Evolutionary conservation across 129 eudicot genomes (phyloP), one percentile per base, ranked within the genome.

Genomic region (Ambrosia artemisiifolia): DNA sequence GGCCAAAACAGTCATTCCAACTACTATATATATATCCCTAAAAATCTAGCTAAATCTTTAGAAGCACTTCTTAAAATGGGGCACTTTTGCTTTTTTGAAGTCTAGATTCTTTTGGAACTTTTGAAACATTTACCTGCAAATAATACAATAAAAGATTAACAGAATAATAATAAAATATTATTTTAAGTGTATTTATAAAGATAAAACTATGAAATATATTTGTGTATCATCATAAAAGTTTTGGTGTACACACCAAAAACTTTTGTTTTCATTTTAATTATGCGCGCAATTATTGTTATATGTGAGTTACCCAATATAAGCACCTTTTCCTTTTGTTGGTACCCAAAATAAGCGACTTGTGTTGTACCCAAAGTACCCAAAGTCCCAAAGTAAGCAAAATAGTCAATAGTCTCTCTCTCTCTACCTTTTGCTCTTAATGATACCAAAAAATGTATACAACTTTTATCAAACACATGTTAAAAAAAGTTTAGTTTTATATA

Each of bases 11-110:
- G 56, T 40, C 50, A 76, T 67, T 76, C 62, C 68, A 65, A 54
- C 48, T 42, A 40, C 34, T n/a, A n/a, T n/a, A n/a, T n/a, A n/a
- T n/a, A n/a, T 5, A 11, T 42, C 61, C 71, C 30, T 13, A 63
- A n/a, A 55, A 66, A 11, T 28, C 30, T 50, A 35, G 65, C 28
- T 1, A 24, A 24, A 24, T 24, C 28, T 24, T 24, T 24, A 24
- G 49, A 56, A 13, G 40, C 34, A 47, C 70, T 36, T 44, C 76
- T 85, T 63, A 85, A 82, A 82, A 85, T 59, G 86, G 90, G 34
- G 90, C 86, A 44, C 83, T 85, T 65, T 79, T 82, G 80, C 76
- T 79, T 69, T 86, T 72, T 8, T 11, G 51, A 42, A 72, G 83
- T 30, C 54, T 79, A 35, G 32, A 19, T 61, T 42, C 76, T 82